Conservation (phyloP, 495 filamentous ascomycete genomes). For the Cercophora samala region DNA sequence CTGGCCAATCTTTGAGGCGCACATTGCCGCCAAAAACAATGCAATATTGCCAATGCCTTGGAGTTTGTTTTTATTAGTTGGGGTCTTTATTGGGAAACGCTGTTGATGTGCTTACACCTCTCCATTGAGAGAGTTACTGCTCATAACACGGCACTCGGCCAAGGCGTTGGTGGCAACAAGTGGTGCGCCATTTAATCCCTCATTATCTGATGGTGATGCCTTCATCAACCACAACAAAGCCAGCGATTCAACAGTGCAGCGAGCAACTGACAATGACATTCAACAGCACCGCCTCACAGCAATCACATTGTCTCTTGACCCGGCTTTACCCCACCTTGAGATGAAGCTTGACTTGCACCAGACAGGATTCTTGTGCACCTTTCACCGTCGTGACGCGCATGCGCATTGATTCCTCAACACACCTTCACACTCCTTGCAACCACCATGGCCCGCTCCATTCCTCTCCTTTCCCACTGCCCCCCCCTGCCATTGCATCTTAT, state of each 20-base stretch:
- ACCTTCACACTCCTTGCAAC: neutral
- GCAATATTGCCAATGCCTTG: neutral
- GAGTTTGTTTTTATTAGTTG: neutral
- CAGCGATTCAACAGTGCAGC: neutral
- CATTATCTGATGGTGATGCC: neutral
- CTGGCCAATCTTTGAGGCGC: neutral
- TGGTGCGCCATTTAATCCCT: neutral
- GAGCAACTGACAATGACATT: neutral
- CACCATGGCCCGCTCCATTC: neutral
- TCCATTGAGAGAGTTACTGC: too few relatives aligned
- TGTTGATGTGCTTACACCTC: too few relatives aligned
- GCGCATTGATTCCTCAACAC: neutral
- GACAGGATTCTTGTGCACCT: neutral
- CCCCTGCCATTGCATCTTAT: neutral
- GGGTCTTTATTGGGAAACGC: too few relatives aligned
- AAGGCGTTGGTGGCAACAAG: too few relatives aligned
- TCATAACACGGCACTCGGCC: too few relatives aligned
- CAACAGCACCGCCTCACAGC: neutral
- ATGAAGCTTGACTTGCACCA: neutral
- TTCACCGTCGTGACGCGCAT: too few relatives aligned
- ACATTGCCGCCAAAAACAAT: neutral
- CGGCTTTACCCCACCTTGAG: neutral
- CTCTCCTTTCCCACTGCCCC: neutral
- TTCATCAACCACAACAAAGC: neutral
- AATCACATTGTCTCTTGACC: neutral